phyloP scores from a whole-genome alignment of 805 yeast species.

The Scheffersomyces ergatensis region DNA sequence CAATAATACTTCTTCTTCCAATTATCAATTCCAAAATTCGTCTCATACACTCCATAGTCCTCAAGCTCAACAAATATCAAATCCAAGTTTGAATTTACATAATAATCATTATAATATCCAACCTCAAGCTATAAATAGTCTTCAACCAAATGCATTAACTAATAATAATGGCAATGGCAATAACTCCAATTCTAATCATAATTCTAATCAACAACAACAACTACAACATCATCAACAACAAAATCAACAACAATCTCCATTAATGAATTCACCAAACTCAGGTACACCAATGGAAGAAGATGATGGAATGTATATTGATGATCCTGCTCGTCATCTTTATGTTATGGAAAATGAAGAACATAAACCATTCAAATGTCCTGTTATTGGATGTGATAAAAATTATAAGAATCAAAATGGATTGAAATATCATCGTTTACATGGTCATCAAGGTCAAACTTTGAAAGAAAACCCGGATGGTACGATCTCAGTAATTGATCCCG shows the following conservation, averaged over 20 bases:
- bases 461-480: slow-evolving; percentile 93
- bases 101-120: slow-evolving; percentile 1
- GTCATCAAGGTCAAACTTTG: slow-evolving; percentile 93
- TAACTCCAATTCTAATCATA: not conserved
- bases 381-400: slow-evolving; percentile 95
- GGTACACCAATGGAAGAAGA: slow-evolving; percentile 51
- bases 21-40: slow-evolving; percentile 4
- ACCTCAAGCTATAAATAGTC: not conserved
- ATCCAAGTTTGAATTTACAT: not conserved
- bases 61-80: slow-evolving; percentile 5
- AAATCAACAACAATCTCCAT: slow-evolving; percentile 16
- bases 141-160: not conserved
- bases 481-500: slow-evolving; percentile 89
- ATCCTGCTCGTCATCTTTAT: slow-evolving; percentile 92
- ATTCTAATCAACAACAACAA: slow-evolving; percentile 1
- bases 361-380: slow-evolving; percentile 96
- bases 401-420: slow-evolving; percentile 97
- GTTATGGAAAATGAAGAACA: slow-evolving; percentile 90
- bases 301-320: slow-evolving; percentile 83
- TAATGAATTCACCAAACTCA: slow-evolving; percentile 12
- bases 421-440: slow-evolving; percentile 92
- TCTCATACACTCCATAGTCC: slow-evolving; percentile 5
- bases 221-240: slow-evolving; percentile 7
- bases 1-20: slow-evolving; percentile 5
- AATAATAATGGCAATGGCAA: not conserved